Evolutionary conservation across 2,329 filamentous ascomycete species (phyloP).

Genomic region (Cyphellophora attinorum): DNA sequence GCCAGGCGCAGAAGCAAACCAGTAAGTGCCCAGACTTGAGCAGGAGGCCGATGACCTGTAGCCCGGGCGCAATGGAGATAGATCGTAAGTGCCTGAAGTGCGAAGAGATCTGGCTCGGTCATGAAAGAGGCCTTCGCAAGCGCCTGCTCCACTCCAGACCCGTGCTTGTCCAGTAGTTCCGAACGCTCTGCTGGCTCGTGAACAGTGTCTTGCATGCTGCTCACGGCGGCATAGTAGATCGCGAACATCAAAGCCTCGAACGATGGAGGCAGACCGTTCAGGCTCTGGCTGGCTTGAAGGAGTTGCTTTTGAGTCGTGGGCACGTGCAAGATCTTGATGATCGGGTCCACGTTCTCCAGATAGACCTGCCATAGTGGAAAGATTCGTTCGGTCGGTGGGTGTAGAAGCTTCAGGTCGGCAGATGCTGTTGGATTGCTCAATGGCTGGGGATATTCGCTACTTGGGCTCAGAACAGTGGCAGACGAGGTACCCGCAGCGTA

Average conservation of each 20-base stretch:
- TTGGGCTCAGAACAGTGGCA: neutral
- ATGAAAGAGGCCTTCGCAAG: constrained; percentile 53
- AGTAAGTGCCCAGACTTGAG: constrained; percentile 32
- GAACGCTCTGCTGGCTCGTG: constrained; percentile 35
- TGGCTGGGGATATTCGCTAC: neutral
- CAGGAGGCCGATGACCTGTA: constrained; percentile 29
- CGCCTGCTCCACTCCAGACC: constrained; percentile 53
- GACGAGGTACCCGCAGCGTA: constrained; percentile 18
- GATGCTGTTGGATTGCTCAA: constrained; percentile 3
- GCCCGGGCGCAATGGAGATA: constrained; percentile 45
- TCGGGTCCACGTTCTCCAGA: constrained; percentile 55
- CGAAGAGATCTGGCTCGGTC: constrained; percentile 49
- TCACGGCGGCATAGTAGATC: constrained; percentile 51
- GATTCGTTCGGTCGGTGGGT: constrained; percentile 25
- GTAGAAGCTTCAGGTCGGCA: constrained; percentile 13
- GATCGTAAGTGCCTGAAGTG: constrained; percentile 53
- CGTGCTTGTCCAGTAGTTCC: constrained; percentile 42
- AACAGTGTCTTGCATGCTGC: constrained; percentile 37
- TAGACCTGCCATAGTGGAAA: constrained; percentile 66
- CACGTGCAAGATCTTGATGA: constrained; percentile 51
- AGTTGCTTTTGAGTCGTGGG: constrained; percentile 43
- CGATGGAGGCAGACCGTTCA: constrained; percentile 36
- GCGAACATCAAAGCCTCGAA: constrained; percentile 47
- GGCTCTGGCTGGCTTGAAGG: constrained; percentile 35
- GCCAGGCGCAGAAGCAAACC: constrained; percentile 31